These are phyloP conservation scores for Tricholoma saponaceum DNA, from an alignment of 768 basidiomycete species.

Conservation along the genomic window DNA sequence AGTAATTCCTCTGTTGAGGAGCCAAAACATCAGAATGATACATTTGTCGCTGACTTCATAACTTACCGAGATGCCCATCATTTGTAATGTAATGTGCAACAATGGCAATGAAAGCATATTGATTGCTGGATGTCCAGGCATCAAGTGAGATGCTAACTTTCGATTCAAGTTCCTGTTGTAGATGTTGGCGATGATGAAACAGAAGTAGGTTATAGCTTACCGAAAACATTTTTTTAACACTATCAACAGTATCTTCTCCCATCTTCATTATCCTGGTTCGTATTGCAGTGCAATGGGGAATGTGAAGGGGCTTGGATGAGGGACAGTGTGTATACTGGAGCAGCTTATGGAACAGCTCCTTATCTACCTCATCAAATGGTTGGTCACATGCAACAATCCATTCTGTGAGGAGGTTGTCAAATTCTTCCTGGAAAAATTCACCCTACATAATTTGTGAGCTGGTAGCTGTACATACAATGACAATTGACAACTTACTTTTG, in stretches of 20 bases:
- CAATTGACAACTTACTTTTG: too few relatives aligned
- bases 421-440: conserved; percentile 10
- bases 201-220: not conserved
- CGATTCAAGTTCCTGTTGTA: conserved; percentile 6
- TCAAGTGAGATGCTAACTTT: conserved; percentile 15
- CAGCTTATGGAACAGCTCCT: conserved; percentile 9
- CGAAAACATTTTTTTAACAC: too few relatives aligned
- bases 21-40: conserved; percentile 3
- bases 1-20: conserved; percentile 26
- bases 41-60: not conserved
- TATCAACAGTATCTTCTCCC: conserved; percentile 7
- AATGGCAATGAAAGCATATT: conserved; percentile 20
- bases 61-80: conserved; percentile 14
- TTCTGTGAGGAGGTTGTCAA: conserved; percentile 4
- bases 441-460: too few relatives aligned
- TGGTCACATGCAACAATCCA: conserved; percentile 13
- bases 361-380: conserved; percentile 14
- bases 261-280: conserved; percentile 5
- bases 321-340: conserved; percentile 4
- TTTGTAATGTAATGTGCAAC: conserved; percentile 19
- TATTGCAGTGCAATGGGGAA: not conserved
- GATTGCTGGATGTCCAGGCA: conserved; percentile 21
- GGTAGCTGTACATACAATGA: too few relatives aligned
- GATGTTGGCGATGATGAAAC: not conserved
- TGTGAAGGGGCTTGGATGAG: not conserved